Evolutionary conservation across 129 eudicot genomes (phyloP), one percentile per base, ranked within the genome.

Genomic region (Pseudognaphalium luteoalbum): DNA sequence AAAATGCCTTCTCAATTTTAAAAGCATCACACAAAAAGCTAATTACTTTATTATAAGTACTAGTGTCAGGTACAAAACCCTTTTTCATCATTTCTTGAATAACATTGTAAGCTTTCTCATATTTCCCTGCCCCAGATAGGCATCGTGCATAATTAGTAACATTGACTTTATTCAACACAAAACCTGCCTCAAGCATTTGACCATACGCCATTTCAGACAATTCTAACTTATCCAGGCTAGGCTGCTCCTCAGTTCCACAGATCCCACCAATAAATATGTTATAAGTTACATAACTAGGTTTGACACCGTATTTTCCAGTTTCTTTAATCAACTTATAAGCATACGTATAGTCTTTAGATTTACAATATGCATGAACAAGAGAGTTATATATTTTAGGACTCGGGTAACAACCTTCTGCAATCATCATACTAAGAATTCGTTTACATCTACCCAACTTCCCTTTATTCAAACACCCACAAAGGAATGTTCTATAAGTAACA

Each of bases 381-480:
- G 97, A 95, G 76, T 81, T 84, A 74, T 86, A 89, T 65, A 95
- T 84, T 62, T 76, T 87, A 25, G 84, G 90, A 67, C 81, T 87
- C 30, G 97, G 97, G 69, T 89, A 95, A 91, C 99, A 95, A 37
- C 99, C 99, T 86, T 95, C 99, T 0, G 82, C 66, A 57, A 91
- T 91, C 99, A 95, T 95, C 96, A 91, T 87, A 66, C 88, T 82
- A 41, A 95, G 82, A 76, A 95, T 80, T 60, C 91, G 85, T 84
- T 95, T 95, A 82, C 97, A 91, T 71, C 96, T 84, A 72, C 92
- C 96, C 61, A 95, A 76, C 81, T 89, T 86, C 25, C 85, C 86
- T 81, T 87, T 91, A 75, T 87, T 95, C 75, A 95, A 81, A 77
- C 92, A 91, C 79, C 91, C 93, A 78, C 92, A 89, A 70, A 95